phyloP scores from a whole-genome alignment of 2,329 filamentous ascomycete species.

The Geoglossum cookeanum region DNA sequence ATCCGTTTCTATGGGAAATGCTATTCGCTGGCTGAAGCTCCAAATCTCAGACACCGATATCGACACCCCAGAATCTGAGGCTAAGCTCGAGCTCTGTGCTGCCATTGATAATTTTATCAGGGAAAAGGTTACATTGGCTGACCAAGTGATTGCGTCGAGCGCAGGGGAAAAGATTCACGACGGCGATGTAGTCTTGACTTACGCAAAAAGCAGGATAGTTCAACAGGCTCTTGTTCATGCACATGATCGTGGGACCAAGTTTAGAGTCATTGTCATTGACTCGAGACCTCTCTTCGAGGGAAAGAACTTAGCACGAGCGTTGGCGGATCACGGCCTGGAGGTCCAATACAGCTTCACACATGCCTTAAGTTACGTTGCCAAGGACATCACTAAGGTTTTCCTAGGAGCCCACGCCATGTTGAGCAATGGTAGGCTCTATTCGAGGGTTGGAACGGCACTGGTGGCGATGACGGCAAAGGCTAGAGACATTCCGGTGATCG shows the following conservation, averaged over 20 bases:
- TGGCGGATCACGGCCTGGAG: slow-evolving; percentile 50
- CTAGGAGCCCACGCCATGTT: slow-evolving; percentile 89
- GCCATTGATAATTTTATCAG: slow-evolving; percentile 79
- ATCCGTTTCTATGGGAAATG: slow-evolving; percentile 92
- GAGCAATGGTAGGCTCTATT: slow-evolving; percentile 81
- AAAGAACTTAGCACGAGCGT: slow-evolving; percentile 48
- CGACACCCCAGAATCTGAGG: slow-evolving; percentile 59
- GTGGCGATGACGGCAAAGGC: slow-evolving; percentile 68
- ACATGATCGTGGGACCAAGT: slow-evolving; percentile 47
- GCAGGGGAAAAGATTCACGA: slow-evolving; percentile 58
- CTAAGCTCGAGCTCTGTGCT: slow-evolving; percentile 59
- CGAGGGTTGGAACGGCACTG: slow-evolving; percentile 67
- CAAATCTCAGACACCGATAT: slow-evolving; percentile 82
- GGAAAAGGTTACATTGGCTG: slow-evolving; percentile 74
- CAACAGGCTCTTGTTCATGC: slow-evolving; percentile 65
- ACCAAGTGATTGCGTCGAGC: slow-evolving; percentile 63
- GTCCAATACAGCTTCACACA: slow-evolving; percentile 71
- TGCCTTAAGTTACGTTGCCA: slow-evolving; percentile 55
- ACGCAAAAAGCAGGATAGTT: slow-evolving; percentile 69
- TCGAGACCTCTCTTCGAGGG: slow-evolving; percentile 52
- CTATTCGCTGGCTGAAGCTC: slow-evolving; percentile 85
- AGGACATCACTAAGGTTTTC: slow-evolving; percentile 52
- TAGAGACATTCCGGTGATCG: slow-evolving; percentile 60
- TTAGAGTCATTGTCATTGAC: slow-evolving; percentile 74
- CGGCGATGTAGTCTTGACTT: slow-evolving; percentile 71